Percentiles rank a stretch among this genome's conserved stretches.
Conservation (phyloP, 148 eudicot species). For the Camellia japonica region DNA sequence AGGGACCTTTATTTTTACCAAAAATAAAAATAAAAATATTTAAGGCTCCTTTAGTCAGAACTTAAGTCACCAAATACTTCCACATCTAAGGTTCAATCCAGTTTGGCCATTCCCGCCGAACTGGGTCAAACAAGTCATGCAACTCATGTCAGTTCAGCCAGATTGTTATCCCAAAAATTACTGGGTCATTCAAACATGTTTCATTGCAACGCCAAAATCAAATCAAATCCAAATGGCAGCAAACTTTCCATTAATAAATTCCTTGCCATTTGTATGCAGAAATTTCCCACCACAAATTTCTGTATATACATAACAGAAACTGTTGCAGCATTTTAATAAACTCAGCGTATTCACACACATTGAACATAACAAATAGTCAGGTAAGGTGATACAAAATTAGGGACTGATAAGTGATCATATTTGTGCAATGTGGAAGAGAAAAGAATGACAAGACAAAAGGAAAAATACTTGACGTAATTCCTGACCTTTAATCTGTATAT, state of each 20-base stretch:
- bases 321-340: background rate
- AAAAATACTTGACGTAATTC: background rate
- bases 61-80: too few relatives aligned
- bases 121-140: too few relatives aligned
- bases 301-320: background rate
- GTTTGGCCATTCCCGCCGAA: too few relatives aligned
- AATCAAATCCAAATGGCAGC: background rate
- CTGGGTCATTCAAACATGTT: too few relatives aligned
- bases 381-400: background rate
- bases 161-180: too few relatives aligned
- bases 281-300: background rate
- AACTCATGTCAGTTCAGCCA: too few relatives aligned
- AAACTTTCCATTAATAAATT: background rate
- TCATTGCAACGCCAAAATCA: background rate
- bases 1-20: background rate
- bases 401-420: background rate
- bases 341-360: background rate
- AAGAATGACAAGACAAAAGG: background rate
- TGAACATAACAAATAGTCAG: background rate
- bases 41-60: too few relatives aligned
- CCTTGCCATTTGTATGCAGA: background rate
- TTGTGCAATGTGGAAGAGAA: background rate
- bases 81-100: too few relatives aligned
- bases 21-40: too few relatives aligned
- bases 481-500: conserved; percentile 75